Base-by-base conservation (phyloP, 2,329 filamentous ascomycete species). In the Cordyceps javanica region DNA sequence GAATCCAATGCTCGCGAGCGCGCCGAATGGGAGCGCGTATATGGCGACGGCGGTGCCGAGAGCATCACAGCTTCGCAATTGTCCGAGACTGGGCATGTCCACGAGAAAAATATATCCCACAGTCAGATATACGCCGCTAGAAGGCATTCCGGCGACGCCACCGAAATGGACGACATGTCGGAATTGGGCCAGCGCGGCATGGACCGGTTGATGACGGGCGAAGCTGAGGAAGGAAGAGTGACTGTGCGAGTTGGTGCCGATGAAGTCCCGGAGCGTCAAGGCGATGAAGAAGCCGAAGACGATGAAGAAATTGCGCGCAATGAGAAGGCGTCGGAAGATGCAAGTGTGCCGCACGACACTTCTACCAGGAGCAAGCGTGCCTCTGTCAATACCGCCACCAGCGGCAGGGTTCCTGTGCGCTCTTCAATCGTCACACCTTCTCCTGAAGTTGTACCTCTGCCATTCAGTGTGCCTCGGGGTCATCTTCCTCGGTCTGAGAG, bases 11-110 rank as follows among this genome's bases (percentile, higher is more conserved):
- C 80, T 11, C 77, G 78, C 6, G 87, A 90, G 60, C 79, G 82
- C 45, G 75, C 75, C 7, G 75, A 85, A 60, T 97, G 92, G 92
- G 92, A 97, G 68, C 81, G 82, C 6, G 76, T 82, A 2, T 94
- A 96, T 63, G 89, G 88, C 0, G 78, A 88, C 61, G 82, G 82
- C 57, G 71, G 75, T 25, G 61, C 60, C 6, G 61, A 62, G 50
- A 74, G 69, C 55, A 62, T 67, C 8, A 66, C 68, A 16, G 66
- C 62, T 3, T 77, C 76, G 1, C 72, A 72, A 23, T 78, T 81
- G 32, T 87, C 80, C 0, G 81, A 78, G 11, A 70, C 80, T 30
- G 79, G 75, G 23, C 77, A 78, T 59, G 73, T 73, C 2, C 79
- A 72, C 62, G 78, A 82, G 60, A 81, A 80, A 63, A 71, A 61